Evolutionary conservation across 1,284 basidiomycete species (phyloP), one percentile per base, ranked within the genome.

Genomic region (Phlebopus sp.): DNA sequence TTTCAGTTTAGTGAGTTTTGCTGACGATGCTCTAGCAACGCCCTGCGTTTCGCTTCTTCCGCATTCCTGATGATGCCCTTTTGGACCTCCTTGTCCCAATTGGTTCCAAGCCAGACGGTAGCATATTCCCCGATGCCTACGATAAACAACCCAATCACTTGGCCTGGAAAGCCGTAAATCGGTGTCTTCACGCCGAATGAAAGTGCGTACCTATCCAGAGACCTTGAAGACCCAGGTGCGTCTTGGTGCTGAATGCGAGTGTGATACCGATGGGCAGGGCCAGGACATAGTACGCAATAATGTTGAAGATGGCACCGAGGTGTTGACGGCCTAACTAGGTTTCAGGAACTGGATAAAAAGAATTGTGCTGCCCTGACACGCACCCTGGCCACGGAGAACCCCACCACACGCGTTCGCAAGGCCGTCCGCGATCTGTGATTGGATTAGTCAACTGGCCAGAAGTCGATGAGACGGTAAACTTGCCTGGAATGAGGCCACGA

Each of bases 401-500:
- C 86, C 85, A 21, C 85, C 84, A 51, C 86, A 86, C 2, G 84
- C 81, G 18, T 83, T 83, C 7, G 84, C 86, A 4, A 88, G 67
- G 4, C 85, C 86, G 56, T 89, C 86, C 2, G 84, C 84, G 13
- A 80, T 73, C 75, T 76, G 44, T n/a, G 19, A 41, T 18, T 14
- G 21, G 19, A 7, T 50, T 29, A 31, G 37, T 21, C 17, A 18
- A 3, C 17, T 32, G 31, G 7, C 15, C 27, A 29, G 27, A 15
- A 17, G 11, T 29, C 23, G 47, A 34, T 3, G n/a, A 25, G n/a
- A 11, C 2, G 13, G 27, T 9, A 21, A 14, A 55, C 65, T 41
- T 49, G 83, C 81, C 67, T 90, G 87, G 63, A 90, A 90, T 0
- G 85, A 85, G 2, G 88, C 87, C 1, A 90, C 85, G 14, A 88